Conservation (phyloP, 441 rosid species). For the Bocquillonia castaneifolia region DNA sequence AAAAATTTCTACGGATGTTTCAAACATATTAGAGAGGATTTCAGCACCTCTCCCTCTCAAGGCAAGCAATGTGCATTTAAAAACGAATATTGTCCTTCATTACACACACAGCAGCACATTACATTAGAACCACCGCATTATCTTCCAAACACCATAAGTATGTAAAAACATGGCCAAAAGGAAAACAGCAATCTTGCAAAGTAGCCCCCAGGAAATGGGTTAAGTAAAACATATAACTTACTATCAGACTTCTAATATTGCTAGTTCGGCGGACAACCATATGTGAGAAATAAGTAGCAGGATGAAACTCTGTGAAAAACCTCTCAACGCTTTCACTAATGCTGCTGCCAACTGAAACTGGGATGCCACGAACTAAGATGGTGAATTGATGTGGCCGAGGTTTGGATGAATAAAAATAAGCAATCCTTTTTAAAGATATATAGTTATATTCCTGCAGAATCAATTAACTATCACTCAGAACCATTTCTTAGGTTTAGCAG, state of each 20-base stretch:
- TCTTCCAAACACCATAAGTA: neutral
- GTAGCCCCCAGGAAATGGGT: neutral
- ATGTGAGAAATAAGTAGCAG: constrained; percentile 71
- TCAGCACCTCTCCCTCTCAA: neutral
- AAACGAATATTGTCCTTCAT: neutral
- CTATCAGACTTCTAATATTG: constrained; percentile 60
- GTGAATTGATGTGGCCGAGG: constrained; percentile 95
- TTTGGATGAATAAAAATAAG: constrained; percentile 66
- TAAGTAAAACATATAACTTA: constrained; percentile 34
- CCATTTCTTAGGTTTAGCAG: constrained; percentile 10
- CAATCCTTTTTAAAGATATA: constrained; percentile 69
- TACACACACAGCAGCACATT: neutral
- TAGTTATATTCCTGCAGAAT: constrained; percentile 72
- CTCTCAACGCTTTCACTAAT: constrained; percentile 73
- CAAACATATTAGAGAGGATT: neutral
- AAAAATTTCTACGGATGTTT: neutral
- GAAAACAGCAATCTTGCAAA: neutral
- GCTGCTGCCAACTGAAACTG: constrained; percentile 62
- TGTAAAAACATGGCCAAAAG: neutral
- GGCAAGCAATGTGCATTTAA: neutral
- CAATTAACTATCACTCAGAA: constrained; percentile 22
- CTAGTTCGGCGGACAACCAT: constrained; percentile 68
- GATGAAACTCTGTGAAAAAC: constrained; percentile 69
- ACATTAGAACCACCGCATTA: neutral
- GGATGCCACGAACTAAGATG: constrained; percentile 71